phyloP scores from a whole-genome alignment of 2,329 filamentous ascomycete genomes.

The Curvularia eragrostidis region DNA sequence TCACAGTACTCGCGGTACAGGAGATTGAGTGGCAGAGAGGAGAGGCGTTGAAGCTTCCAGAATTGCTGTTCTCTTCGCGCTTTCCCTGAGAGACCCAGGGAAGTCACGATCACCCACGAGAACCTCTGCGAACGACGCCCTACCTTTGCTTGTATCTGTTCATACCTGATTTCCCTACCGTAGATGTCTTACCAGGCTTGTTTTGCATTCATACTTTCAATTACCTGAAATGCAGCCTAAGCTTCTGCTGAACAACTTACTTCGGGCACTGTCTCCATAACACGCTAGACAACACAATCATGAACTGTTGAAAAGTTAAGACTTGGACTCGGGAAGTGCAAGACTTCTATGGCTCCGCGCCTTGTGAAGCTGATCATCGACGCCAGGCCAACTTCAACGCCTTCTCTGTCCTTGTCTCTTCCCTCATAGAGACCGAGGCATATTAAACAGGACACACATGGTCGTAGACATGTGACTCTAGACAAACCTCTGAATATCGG shows the following conservation, averaged over 20 bases:
- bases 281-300: not conserved
- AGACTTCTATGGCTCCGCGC: not conserved
- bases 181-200: not conserved
- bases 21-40: not conserved
- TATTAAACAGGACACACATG: not conserved
- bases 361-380: not conserved
- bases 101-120: constrained; percentile 18
- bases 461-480: not conserved
- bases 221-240: not conserved
- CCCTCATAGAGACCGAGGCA: not conserved
- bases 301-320: not conserved
- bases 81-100: constrained; percentile 19
- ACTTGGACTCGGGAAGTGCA: not conserved
- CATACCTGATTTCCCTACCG: not conserved
- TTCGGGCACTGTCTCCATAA: not conserved
- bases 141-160: not conserved
- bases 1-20: not conserved
- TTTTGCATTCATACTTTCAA: not conserved
- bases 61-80: constrained; percentile 21
- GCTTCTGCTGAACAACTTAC: not conserved
- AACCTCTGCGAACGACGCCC: not conserved
- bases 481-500: not conserved
- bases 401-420: not conserved
- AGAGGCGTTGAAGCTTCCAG: constrained; percentile 17
- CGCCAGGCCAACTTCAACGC: not conserved